phyloP scores from a whole-genome alignment of 805 yeast species.

The Komagataella pastoris region DNA sequence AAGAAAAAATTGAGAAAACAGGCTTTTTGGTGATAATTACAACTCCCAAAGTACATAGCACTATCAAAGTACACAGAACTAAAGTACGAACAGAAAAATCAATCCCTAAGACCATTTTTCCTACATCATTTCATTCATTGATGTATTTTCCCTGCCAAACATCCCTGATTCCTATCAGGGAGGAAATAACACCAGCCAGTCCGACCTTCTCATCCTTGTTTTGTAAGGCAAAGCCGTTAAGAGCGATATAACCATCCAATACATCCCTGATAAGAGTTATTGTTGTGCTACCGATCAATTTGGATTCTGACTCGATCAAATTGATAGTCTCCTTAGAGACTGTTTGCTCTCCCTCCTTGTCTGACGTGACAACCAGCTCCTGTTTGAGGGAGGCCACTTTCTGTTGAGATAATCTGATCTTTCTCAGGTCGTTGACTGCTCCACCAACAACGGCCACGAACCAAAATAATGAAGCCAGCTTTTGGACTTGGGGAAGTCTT shows the following conservation, averaged over 20 bases:
- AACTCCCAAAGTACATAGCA: not conserved
- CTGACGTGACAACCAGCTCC: slow-evolving; percentile 13
- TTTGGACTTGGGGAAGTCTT: slow-evolving; percentile 31
- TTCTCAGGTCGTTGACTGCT: slow-evolving; percentile 43
- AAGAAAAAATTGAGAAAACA: slow-evolving; percentile 11
- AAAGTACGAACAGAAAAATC: not conserved
- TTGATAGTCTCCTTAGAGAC: slow-evolving; percentile 15
- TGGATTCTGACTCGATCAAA: slow-evolving; percentile 20
- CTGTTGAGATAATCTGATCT: slow-evolving; percentile 27
- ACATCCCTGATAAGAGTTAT: slow-evolving; percentile 66
- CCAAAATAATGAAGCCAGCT: slow-evolving; percentile 66
- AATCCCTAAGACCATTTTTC: not conserved
- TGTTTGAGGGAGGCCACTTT: slow-evolving; percentile 2
- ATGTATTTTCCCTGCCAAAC: slow-evolving; percentile 36
- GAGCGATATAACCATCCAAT: slow-evolving; percentile 64
- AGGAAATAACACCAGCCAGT: slow-evolving; percentile 72
- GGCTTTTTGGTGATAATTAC: slow-evolving; percentile 6
- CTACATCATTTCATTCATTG: slow-evolving; percentile 9
- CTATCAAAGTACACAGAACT: not conserved
- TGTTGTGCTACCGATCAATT: slow-evolving; percentile 23
- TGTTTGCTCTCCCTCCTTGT: slow-evolving; percentile 22
- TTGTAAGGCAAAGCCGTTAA: slow-evolving; percentile 49
- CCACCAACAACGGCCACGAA: slow-evolving; percentile 55
- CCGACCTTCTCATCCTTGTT: slow-evolving; percentile 75
- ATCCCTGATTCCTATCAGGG: slow-evolving; percentile 64